Evolutionary conservation across 768 basidiomycete species (phyloP), one percentile per base, ranked within the genome.

Genomic region (Sutorius australiensis): DNA sequence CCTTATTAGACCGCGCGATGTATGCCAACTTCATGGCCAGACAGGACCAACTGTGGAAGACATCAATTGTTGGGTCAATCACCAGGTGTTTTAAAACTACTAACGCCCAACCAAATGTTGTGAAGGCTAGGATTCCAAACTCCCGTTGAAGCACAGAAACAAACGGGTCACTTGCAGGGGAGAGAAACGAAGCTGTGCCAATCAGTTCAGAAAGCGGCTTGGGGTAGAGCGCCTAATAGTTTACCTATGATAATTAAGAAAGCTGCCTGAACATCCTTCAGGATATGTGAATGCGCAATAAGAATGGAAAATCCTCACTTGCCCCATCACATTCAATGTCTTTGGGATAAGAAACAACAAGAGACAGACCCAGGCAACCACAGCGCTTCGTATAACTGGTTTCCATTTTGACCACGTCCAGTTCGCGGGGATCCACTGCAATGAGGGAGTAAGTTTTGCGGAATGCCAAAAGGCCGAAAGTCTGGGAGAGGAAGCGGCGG

Each of bases 81-180:
- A 11, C 27, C 3, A 38, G 27, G 6, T 6, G 5, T 10, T 32
- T 0, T 16, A 5, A 38, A 50, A 31, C 16, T n/a, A 77, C 82
- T 64, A 56, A 85, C 85, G 78, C 86, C 85, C 84, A 89, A 27
- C 75, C 73, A 9, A 74, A 17, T 2, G 71, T 57, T 0, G 77
- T 77, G 42, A 83, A 80, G 0, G 73, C 17, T 6, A 87, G 53
- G 33, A 84, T 79, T 6, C 79, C 71, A 9, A 79, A 40, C 61
- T 89, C 86, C 2, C 85, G 81, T 61, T 89, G 87, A 13, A 87
- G 62, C 4, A 85, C 83, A 5, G 77, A 73, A n/a, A 86, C 70
- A 60, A 89, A 87, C 1, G 86, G 83, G 49, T 86, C 86, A 19
- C 62, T 72, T 0, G 88, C 86, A 1, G 88, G 84, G 4, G 84